Base-by-base conservation (phyloP, 192 early-diverging fungal genomes). In the Lobosporangium transversale region DNA sequence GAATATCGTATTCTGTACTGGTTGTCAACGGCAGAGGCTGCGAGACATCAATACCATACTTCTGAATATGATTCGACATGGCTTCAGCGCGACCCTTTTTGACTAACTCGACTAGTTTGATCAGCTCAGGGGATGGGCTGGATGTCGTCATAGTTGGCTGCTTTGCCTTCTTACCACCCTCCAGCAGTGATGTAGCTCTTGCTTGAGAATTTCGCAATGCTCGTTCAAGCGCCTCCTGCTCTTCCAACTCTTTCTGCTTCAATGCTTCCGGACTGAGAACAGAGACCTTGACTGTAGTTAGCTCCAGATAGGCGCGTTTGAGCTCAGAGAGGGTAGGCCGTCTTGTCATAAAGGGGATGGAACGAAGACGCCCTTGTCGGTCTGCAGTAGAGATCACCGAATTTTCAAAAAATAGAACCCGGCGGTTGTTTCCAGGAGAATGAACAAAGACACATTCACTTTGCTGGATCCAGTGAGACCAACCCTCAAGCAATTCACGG, bases 401-500 rank as follows among this genome's bases (percentile, higher is more conserved):
- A n/a, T 68, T 76, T 10, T 86, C 83, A 52, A 86, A 88, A 27
- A 69, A 70, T 50, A 82, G 82, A 4, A 89, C 68, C 5, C 84
- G 73, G 18, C 87, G 86, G 40, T 78, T 81, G 63, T 89, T 88
- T 24, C 87, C 78, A 6, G 89, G 86, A 6, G 88, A 91, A 32
- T 92, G 89, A 5, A 97, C 85, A 80, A 98, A 94, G 21, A 99
- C 84, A 18, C 85, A 80, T 24, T 87, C 79, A 27, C 91, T 86
- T 23, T 68, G 31, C 8, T 80, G 65, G 32, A 99, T 75, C 58
- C 88, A 79, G 20, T 73, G 53, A 24, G 78, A 84, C 97, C 97
- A 99, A 20, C 86, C 75, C 2, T 55, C 62, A 31, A 98, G 48
- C 1, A 97, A 70, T 24, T 86, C 84, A 18, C 89, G 83, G n/a